Conservation (phyloP, 441 rosid genomes). For the Populus hybrid region DNA sequence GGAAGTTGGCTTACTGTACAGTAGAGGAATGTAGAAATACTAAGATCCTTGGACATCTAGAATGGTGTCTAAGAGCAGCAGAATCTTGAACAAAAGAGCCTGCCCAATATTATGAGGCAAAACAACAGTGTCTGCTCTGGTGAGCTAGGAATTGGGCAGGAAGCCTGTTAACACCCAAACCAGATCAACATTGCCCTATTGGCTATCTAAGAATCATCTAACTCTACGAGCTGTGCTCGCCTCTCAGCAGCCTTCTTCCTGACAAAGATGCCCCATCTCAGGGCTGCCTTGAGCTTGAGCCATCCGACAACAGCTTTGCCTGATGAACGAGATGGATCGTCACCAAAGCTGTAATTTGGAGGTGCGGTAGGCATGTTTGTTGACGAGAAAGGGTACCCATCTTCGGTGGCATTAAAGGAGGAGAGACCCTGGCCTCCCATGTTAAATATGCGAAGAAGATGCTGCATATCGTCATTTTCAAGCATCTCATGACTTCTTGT, state of each 20-base stretch:
- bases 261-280: conserved; percentile 91
- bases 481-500: conserved; percentile 61
- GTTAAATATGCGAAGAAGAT: conserved; percentile 48
- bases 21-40: too few species aligned
- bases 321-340: conserved; percentile 2
- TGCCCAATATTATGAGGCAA: conserved; percentile 10
- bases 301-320: conserved; percentile 73
- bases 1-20: background rate
- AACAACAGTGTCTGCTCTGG: background rate
- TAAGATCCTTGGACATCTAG: conserved; percentile 12
- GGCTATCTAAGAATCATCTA: conserved; percentile 43
- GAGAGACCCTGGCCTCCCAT: conserved; percentile 54
- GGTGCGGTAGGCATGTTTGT: conserved; percentile 35
- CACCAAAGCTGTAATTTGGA: conserved; percentile 41
- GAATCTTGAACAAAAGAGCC: background rate
- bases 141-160: background rate
- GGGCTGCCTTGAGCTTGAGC: conserved; percentile 96
- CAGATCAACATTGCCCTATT: conserved; percentile 15
- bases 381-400: conserved; percentile 54
- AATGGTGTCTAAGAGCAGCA: conserved; percentile 8
- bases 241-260: conserved; percentile 89
- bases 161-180: conserved; percentile 8
- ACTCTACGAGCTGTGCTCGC: conserved; percentile 77
- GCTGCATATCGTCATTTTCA: background rate
- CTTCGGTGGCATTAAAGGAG: conserved; percentile 47